Conservation (phyloP, 352 stramenopile species). For the Pythium pyrilobum region DNA sequence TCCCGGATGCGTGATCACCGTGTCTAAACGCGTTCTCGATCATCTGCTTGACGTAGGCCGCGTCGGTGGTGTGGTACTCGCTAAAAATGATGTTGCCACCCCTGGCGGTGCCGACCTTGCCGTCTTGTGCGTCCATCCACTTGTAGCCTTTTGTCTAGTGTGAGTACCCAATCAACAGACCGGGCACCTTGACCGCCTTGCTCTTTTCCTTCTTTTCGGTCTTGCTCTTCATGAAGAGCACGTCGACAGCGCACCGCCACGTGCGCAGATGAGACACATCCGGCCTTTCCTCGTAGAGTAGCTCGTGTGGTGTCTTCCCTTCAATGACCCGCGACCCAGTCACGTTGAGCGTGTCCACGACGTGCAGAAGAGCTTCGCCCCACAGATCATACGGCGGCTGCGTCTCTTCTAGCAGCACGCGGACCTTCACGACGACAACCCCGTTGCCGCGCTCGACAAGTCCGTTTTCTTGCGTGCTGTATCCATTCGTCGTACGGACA, state of each 20-base stretch:
- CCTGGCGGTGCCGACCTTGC: not conserved
- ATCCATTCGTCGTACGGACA: not conserved
- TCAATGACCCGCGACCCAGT: not conserved
- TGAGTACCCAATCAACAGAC: conserved; percentile 10
- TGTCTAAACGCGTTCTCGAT: not conserved
- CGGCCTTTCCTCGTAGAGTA: not conserved
- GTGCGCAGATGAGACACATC: not conserved
- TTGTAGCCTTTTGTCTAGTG: conserved; percentile 15
- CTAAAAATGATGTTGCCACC: not conserved
- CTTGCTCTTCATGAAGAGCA: not conserved
- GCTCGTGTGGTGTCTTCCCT: conserved; percentile 5
- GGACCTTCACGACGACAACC: conserved; percentile 2
- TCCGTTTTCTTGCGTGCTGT: conserved; percentile 13
- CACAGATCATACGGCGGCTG: conserved; percentile 11
- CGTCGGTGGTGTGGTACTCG: not conserved
- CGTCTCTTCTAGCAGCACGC: conserved; percentile 9
- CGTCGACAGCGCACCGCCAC: conserved; percentile 5
- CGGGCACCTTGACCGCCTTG: not conserved
- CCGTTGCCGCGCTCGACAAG: conserved; percentile 10
- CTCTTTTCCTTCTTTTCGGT: conserved; percentile 10
- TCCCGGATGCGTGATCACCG: not conserved
- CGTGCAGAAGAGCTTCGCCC: conserved; percentile 10
- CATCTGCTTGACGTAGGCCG: not conserved
- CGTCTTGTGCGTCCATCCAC: not conserved
- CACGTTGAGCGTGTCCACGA: conserved; percentile 11